Base-by-base conservation (phyloP, 192 early-diverging fungal genomes). In the Piromyces finnis region DNA sequence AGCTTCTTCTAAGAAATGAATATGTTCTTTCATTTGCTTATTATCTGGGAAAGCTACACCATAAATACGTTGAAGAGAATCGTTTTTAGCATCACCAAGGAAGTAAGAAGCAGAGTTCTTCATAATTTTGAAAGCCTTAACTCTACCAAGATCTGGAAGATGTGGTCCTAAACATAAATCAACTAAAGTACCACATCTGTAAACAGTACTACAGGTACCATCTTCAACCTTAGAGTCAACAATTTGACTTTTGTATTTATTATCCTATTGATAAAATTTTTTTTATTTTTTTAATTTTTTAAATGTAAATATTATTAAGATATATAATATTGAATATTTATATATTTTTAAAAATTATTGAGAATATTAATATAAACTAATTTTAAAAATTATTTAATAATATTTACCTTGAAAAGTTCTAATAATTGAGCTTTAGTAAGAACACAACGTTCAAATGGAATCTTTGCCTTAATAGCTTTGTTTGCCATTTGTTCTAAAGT, bases 21-120 rank as follows among this genome's bases (percentile, higher is more conserved):
- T 95, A 86, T 96, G 93, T 87, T 97, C 93, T 79, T 93, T 93
- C 94, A 99, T 92, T 86, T 94, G 92, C 92, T 99, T 98, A 84
- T 90, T 92, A 83, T 99, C 98, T 18, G 98, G 98, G 93, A 99
- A 99, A 79, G 97, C 97, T 79, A 99, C 94, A 80, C 98, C 98
- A 86, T 99, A 98, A 79, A 99, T 88, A 84, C 98, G 95, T 88
- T 99, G 98, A 78, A 99, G 90, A 77, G 97, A 96, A 84, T 98
- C 98, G 87, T 98, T 98, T 81, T 94, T 95, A 80, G 96, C 91
- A 84, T 98, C 94, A 82, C 95, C 98, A 84, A 99, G 87, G 85
- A 98, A 99, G 90, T 99, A 98, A 77, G 97, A 96, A 22, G 98
- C 88, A 80, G 98, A 99, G 92, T 95, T 98, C 94, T 87, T 78